Base-by-base conservation (phyloP, 140 eudicot species). In the Artemisia princeps region DNA sequence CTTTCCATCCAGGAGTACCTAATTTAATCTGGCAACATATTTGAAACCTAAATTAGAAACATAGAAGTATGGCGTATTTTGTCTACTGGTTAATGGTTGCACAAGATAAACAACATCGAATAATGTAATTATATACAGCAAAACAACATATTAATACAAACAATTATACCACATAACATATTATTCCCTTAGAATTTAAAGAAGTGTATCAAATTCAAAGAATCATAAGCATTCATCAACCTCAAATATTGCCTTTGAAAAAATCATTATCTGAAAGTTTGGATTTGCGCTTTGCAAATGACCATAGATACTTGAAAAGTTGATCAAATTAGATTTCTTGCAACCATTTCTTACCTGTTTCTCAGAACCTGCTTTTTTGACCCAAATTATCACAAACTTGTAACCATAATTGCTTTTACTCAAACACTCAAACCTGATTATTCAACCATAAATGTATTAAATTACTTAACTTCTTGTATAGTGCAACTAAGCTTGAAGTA, bases 1-100 rank as follows among this genome's bases (percentile, higher is more conserved):
- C 97, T 60, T 74, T 91, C 96, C 96, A 91, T 28, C 97, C 97
- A 30, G 95, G 83, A 62, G 64, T 74, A 14, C 97, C 96, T 26
- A 91, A 67, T 83, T 78, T 85, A 69, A 91, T 77, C 97, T 90
- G 55, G 12, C 30, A 73, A 68, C 14, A 69, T 66, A 50, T 16
- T 0, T 14, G 24, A 13, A 60, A 22, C 1, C 15, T 8, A 60
- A 13, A 60, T 14, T n/a, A 14, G 8, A 11, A 14, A 14, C 19
- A 60, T 60, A 20, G 37, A 33, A 60, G 11, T 37, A 60, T 7
- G 8, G 16, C 0, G 10, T 30, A n/a, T 33, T 13, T 6, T 5
- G 22, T 26, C 6, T 13, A 28, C 2, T 56, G 1, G 26, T 17
- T 55, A 15, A 54, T 17, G n/a, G 20, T 55, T 10, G 37, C 60